Conservation (phyloP, 208 protist genomes). For the Naegleria lovaniensis region DNA sequence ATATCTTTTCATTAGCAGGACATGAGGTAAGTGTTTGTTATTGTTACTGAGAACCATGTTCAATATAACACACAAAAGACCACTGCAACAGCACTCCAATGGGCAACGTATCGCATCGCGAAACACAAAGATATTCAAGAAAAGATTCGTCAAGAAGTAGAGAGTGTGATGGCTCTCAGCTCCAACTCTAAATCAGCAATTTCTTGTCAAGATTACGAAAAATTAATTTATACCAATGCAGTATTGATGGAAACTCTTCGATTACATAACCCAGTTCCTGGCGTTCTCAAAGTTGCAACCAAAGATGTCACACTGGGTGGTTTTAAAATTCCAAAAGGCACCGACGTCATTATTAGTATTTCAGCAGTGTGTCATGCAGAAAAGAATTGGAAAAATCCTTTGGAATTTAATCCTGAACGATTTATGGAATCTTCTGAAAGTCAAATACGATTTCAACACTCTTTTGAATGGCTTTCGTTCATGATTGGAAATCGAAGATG, state of each 20-base stretch:
- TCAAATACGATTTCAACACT: not conserved
- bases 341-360: not conserved
- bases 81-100: not conserved
- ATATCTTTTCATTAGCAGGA: not conserved
- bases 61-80: too few relatives aligned
- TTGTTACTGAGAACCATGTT: too few relatives aligned
- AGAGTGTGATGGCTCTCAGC: not conserved
- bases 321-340: constrained; percentile 3
- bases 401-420: not conserved
- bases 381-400: not conserved
- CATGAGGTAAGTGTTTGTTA: not conserved
- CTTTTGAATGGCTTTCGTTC: not conserved
- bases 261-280: not conserved
- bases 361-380: not conserved
- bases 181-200: too few relatives aligned
- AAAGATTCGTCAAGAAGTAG: not conserved
- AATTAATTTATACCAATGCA: not conserved
- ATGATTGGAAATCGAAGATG: not conserved
- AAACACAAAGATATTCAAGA: not conserved
- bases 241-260: constrained; percentile 8
- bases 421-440: not conserved
- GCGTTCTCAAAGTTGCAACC: not conserved
- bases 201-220: constrained; percentile 16
- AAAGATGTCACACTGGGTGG: not conserved
- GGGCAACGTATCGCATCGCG: not conserved